A percentile compares a stretch with the other conserved stretches of the same genome.
phyloP scores from a whole-genome alignment of 495 filamentous ascomycete genomes.

The Neurospora sp. region DNA sequence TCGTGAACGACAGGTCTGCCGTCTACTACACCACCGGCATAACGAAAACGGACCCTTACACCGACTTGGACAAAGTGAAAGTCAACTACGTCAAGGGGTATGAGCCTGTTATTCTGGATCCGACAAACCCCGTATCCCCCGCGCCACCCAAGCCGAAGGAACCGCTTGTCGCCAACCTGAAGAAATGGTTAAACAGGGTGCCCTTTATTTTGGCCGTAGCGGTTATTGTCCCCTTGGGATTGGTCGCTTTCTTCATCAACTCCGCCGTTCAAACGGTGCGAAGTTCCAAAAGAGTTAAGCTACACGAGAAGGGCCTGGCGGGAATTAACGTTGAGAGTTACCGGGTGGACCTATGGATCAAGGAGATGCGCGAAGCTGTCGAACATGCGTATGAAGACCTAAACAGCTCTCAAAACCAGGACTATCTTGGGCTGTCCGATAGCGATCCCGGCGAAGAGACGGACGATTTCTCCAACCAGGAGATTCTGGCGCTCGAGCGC shows the following conservation, averaged over 20 bases:
- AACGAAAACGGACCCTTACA: conserved; percentile 63
- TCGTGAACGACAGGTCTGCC: conserved; percentile 71
- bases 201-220: conserved; percentile 53
- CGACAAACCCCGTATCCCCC: conserved; percentile 47
- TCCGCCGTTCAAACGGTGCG: conserved; percentile 61
- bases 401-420: conserved; percentile 49
- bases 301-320: conserved; percentile 63
- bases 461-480: conserved; percentile 8
- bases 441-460: conserved; percentile 15
- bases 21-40: conserved; percentile 76
- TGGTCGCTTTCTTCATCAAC: conserved; percentile 63
- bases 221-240: conserved; percentile 57
- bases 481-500: conserved; percentile 26
- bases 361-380: conserved; percentile 58
- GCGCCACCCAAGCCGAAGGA: conserved; percentile 15
- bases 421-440: conserved; percentile 45
- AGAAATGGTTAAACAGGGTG: conserved; percentile 27
- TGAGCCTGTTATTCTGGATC: conserved; percentile 66
- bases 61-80: conserved; percentile 50
- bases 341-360: conserved; percentile 63
- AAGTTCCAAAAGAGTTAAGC: conserved; percentile 59
- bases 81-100: conserved; percentile 68
- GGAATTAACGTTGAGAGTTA: conserved; percentile 55
- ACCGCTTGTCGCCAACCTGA: conserved; percentile 16
- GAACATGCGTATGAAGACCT: conserved; percentile 66